A percentile compares a stretch with the other conserved stretches of the same genome.
Conservation (phyloP, 2,329 filamentous ascomycete genomes). For the Fusarium nanum region DNA sequence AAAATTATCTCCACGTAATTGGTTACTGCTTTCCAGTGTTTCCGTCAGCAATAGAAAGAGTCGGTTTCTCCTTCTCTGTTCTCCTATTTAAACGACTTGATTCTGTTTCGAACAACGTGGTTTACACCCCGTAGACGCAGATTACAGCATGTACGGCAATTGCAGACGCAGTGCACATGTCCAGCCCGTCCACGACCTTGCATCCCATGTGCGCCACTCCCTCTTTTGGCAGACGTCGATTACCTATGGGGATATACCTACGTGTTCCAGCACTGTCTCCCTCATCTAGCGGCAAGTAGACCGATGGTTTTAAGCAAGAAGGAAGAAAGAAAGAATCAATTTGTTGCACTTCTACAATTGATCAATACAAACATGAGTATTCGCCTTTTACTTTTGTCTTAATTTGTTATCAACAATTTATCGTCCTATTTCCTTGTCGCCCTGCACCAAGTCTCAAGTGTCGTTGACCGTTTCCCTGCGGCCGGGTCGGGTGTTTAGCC, state of each 20-base stretch:
- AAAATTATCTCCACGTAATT: slow-evolving; percentile 21
- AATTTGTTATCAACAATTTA: background rate
- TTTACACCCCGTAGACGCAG: background rate
- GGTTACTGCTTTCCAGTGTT: background rate
- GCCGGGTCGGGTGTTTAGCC: slow-evolving; percentile 29
- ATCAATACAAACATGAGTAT: background rate
- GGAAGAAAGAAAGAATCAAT: background rate
- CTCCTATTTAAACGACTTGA: background rate
- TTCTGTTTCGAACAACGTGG: background rate
- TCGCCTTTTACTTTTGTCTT: background rate
- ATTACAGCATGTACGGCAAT: background rate
- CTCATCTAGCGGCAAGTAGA: background rate
- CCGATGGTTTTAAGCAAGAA: background rate
- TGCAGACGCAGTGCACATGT: slow-evolving; percentile 1
- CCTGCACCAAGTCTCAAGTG: slow-evolving; percentile 23
- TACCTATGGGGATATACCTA: background rate
- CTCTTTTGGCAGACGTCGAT: slow-evolving; percentile 9
- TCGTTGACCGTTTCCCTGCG: slow-evolving; percentile 27
- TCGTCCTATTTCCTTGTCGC: background rate
- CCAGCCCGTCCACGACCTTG: slow-evolving; percentile 7
- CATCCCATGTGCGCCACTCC: slow-evolving; percentile 26
- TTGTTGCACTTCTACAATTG: background rate
- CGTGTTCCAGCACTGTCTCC: slow-evolving; percentile 8
- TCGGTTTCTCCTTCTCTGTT: slow-evolving; percentile 4
- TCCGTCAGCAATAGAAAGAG: background rate